Conservation (phyloP, 352 stramenopile genomes). For the Globisporangium viniferum region DNA sequence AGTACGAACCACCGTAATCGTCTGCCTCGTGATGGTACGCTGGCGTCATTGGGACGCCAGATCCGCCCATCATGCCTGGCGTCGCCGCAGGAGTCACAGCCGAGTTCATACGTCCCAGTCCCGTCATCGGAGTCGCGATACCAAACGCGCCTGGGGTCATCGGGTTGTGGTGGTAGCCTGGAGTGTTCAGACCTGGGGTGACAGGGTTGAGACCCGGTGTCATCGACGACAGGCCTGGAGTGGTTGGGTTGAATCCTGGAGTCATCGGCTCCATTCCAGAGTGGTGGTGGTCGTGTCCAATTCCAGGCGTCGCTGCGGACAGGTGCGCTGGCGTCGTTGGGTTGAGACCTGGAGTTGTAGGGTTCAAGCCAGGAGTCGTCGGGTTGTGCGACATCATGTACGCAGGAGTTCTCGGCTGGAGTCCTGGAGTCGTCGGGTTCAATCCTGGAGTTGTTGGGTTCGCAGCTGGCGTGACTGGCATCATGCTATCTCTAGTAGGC, state of each 20-base stretch:
- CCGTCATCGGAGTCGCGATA: conserved; percentile 57
- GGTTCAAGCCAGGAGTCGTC: conserved; percentile 76
- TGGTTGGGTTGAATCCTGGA: conserved; percentile 85
- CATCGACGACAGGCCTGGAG: conserved; percentile 73
- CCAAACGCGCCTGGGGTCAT: conserved; percentile 84
- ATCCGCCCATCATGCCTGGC: conserved; percentile 64
- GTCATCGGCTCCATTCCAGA: conserved; percentile 86
- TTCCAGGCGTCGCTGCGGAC: conserved; percentile 65
- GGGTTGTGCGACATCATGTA: conserved; percentile 81
- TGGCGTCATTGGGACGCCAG: conserved; percentile 73
- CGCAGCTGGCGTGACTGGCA: conserved; percentile 61
- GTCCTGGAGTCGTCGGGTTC: conserved; percentile 77
- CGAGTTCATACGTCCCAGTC: conserved; percentile 63
- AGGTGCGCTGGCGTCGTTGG: conserved; percentile 68
- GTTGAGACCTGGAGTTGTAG: conserved; percentile 77
- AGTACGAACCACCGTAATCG: conserved; percentile 36
- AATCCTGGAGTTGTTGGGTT: conserved; percentile 78
- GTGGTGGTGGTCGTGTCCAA: conserved; percentile 49
- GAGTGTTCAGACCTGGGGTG: conserved; percentile 78
- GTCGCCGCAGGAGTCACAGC: conserved; percentile 64
- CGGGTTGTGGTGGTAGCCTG: conserved; percentile 83
- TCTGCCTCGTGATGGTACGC: conserved; percentile 55
- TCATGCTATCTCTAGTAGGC: conserved; percentile 56
- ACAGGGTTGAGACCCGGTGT: conserved; percentile 79
- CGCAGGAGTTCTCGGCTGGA: conserved; percentile 71